phyloP scores from a whole-genome alignment of 352 stramenopile genomes.

The Detonula confervacea region DNA sequence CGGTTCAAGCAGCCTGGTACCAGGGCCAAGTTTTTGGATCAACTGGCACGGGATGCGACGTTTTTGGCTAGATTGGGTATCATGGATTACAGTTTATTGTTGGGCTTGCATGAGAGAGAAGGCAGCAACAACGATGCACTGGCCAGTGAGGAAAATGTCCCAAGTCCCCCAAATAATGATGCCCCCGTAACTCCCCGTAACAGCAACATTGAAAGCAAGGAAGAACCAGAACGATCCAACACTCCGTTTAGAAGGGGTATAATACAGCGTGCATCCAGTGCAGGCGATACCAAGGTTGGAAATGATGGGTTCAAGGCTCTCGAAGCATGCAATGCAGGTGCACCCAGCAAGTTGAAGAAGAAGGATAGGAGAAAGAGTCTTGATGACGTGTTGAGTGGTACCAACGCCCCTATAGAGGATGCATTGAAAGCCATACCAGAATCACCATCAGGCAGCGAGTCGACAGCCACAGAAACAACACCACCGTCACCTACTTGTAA shows the following conservation, averaged over 20 bases:
- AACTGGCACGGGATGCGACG: conserved; percentile 83
- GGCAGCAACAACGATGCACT: not conserved
- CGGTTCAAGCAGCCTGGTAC: conserved; percentile 30
- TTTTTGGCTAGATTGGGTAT: conserved; percentile 92
- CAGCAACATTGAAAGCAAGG: not conserved
- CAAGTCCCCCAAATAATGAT: no score
- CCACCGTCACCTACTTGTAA: no score
- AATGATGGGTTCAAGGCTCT: conserved; percentile 31
- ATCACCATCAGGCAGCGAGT: no score
- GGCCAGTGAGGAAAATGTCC: no score
- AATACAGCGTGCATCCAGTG: conserved; percentile 23
- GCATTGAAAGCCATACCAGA: not conserved
- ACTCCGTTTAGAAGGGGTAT: conserved; percentile 43
- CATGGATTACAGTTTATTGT: conserved; percentile 92
- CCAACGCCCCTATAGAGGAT: no score
- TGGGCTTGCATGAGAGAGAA: conserved; percentile 87
- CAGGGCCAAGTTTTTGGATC: conserved; percentile 48
- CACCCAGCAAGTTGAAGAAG: no score
- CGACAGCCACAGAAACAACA: no score
- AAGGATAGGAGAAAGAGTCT: no score
- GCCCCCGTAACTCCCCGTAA: not conserved
- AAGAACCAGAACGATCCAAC: conserved; percentile 39
- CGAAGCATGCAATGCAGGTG: conserved; percentile 6
- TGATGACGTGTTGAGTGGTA: no score
- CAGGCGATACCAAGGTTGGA: conserved; percentile 1